Conservation (phyloP, 1,284 basidiomycete species). For the Ganoderma lucidum region DNA sequence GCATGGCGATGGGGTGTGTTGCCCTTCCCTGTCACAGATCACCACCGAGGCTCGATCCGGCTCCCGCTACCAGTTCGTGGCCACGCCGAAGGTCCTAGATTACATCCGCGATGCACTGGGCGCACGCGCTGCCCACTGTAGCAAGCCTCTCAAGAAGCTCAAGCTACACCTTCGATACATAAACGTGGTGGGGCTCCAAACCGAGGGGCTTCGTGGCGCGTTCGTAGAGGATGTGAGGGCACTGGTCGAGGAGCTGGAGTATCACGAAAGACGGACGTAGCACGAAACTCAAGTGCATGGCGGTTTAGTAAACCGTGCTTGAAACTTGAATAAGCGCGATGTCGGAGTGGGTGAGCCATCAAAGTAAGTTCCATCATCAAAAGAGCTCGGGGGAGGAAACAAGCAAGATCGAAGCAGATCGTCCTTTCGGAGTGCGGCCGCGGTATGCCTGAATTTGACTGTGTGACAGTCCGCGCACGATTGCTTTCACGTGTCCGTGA, state of each 20-base stretch:
- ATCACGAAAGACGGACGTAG: background rate
- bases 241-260: background rate
- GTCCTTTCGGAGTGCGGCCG: background rate
- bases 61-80: background rate
- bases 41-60: background rate
- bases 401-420: background rate
- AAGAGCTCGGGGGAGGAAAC: background rate
- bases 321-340: too few relatives aligned
- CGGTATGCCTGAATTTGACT: background rate
- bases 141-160: background rate
- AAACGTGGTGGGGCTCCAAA: background rate
- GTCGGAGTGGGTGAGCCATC: too few relatives aligned
- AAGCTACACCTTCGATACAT: background rate
- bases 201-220: background rate
- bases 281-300: background rate
- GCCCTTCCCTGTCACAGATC: background rate
- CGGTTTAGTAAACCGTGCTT: too few relatives aligned
- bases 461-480: conserved; percentile 1
- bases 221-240: background rate
- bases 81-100: background rate
- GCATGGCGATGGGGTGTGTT: background rate
- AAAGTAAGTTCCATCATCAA: background rate
- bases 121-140: background rate
- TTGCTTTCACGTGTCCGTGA: conserved; percentile 20
- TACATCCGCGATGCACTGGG: background rate